Percentiles rank a stretch among this genome's conserved stretches.
phyloP scores from a whole-genome alignment of 192 early-diverging fungal genomes.

The Dissophora globulifera region DNA sequence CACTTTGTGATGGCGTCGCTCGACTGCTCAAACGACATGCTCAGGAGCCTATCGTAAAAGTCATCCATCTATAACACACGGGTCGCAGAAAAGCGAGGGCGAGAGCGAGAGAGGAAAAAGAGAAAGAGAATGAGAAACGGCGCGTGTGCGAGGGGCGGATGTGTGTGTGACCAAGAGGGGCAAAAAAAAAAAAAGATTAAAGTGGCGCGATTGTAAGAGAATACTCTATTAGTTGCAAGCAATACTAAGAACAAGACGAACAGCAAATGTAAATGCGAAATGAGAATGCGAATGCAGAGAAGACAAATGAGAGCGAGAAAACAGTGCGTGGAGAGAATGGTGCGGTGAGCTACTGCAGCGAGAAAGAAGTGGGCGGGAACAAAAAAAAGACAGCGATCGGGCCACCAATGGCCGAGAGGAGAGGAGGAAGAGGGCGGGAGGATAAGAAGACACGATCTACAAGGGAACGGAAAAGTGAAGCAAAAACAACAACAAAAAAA shows the following conservation, averaged over 20 bases:
- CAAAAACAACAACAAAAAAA: too few relatives aligned
- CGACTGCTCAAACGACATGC: conserved; percentile 59
- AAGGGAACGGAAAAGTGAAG: neutral
- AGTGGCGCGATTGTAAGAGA: too few relatives aligned
- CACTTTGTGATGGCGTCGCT: conserved; percentile 56
- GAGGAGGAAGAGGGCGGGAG: neutral
- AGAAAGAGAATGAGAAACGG: neutral
- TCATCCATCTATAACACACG: conserved; percentile 63
- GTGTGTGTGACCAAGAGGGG: neutral
- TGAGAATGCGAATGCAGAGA: neutral
- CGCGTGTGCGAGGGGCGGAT: neutral
- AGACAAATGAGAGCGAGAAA: neutral
- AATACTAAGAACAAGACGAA: neutral
- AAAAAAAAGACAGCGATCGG: too few relatives aligned
- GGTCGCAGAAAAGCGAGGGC: neutral
- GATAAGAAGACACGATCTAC: neutral
- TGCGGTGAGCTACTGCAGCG: too few relatives aligned
- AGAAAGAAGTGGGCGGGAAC: too few relatives aligned
- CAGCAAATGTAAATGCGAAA: neutral
- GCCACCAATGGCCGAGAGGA: too few relatives aligned
- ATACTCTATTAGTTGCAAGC: too few relatives aligned
- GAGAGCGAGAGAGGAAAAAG: conserved; percentile 1
- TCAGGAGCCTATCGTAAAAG: conserved; percentile 60
- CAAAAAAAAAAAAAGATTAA: neutral
- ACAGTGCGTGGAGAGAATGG: neutral